Base-by-base conservation (phyloP, 352 stramenopile species). In the Globisporangium okanoganense region DNA sequence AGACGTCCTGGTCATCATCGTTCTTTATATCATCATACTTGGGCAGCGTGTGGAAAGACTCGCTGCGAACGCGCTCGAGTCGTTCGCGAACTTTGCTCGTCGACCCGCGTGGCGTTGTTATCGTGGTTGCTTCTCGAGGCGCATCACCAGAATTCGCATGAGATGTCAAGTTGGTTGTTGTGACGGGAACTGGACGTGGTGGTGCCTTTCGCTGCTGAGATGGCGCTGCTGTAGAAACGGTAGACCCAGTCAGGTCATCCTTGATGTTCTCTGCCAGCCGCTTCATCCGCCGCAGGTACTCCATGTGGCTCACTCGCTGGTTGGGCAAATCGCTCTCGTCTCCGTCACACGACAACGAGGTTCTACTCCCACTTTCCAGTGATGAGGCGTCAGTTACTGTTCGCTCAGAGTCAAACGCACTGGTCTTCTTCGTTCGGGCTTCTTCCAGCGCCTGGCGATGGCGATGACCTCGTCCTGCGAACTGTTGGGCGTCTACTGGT, bases 231-330 rank as follows among this genome's bases (percentile, higher is more conserved):
- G 25, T n/a, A n/a, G n/a, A n/a, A n/a, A n/a, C 2, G 0, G n/a
- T 6, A 8, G 31, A 24, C 22, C 67, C 72, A 44, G 63, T 63
- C 3, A 90, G 52, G 50, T 88, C 81, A 22, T 85, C 70, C 14
- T 82, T 80, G 33, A 90, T 90, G 31, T 58, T 88, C 44, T 90
- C 77, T 13, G 77, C 76, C 2, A 90, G 62, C 40, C 77, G 73
- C 50, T 81, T 87, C 82, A 91, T 88, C 33, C 74, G 66, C 22
- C 78, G 72, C 53, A 91, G 55, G 55, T 89, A 91, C 50, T 85
- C 79, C 77, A 91, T 75, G 62, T 91, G 81, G 51, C 77, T 72
- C 22, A 87, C 69, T 3, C 81, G 78, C 25, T 87, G 75, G 16
- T 69, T 48, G 56, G 81, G 79, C 27, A 88, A 27, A 13, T 86